Evolutionary conservation across 202 grass and related monocot genomes (phyloP).

Genomic region (Bolboschoenoplectus hybrid): DNA sequence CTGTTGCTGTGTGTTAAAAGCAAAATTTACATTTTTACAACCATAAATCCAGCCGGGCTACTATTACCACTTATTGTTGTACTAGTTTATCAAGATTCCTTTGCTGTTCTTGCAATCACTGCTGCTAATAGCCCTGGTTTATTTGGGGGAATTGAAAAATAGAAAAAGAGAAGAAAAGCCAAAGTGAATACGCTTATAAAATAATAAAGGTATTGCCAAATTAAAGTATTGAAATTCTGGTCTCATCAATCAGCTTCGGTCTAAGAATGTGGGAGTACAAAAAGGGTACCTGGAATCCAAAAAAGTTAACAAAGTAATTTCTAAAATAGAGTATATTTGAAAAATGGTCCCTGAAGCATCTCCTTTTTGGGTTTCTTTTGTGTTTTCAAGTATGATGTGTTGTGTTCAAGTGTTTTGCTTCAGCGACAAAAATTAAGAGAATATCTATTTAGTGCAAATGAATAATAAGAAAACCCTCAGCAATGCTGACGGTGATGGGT

Average conservation of each 20-base stretch:
- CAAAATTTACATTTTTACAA: neutral
- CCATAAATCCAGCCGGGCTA: no score
- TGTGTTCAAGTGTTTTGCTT: neutral
- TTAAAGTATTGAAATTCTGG: slow-evolving; percentile 14
- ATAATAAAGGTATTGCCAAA: neutral
- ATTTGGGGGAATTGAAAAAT: neutral
- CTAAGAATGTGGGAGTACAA: slow-evolving; percentile 17
- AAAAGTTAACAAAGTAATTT: neutral
- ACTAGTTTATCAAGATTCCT: neutral
- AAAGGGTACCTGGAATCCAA: slow-evolving; percentile 18
- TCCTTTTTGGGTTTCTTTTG: slow-evolving; percentile 2
- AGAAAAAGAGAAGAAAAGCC: neutral
- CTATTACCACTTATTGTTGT: neutral
- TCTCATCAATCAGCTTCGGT: slow-evolving; percentile 25
- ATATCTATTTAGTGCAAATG: neutral
- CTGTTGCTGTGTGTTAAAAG: neutral
- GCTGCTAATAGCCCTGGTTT: neutral
- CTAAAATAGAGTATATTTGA: slow-evolving; percentile 11
- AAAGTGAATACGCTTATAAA: neutral
- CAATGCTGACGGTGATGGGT: neutral
- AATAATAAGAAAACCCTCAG: neutral
- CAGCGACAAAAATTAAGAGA: neutral
- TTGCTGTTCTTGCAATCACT: neutral
- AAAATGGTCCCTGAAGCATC: neutral
- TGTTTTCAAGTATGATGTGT: neutral